Percentiles rank a stretch among this genome's conserved stretches.
phyloP scores from a whole-genome alignment of 192 early-diverging fungal species.

The Phlyctochytrium bullatum region DNA sequence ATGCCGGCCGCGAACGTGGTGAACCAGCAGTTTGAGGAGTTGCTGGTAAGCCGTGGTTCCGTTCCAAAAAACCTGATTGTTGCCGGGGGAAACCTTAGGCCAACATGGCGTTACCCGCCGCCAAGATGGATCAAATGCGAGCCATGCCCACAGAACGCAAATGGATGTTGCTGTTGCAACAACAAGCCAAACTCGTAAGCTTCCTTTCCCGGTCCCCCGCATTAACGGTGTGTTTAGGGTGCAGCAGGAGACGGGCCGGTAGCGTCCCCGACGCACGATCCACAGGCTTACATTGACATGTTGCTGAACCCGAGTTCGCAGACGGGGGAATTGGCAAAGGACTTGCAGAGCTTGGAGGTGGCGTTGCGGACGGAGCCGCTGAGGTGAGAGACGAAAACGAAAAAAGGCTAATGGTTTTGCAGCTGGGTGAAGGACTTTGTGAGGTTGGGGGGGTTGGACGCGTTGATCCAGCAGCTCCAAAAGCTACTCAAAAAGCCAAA shows the following conservation, averaged over 20 bases:
- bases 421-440: constrained; percentile 33
- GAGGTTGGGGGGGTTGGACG: constrained; percentile 3
- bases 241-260: neutral
- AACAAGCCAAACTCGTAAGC: constrained; percentile 19
- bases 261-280: neutral
- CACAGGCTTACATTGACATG: constrained; percentile 9
- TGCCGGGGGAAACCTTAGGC: neutral
- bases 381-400: constrained; percentile 12
- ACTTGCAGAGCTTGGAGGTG: constrained; percentile 27
- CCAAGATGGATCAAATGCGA: constrained; percentile 23
- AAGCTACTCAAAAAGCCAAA: constrained; percentile 1
- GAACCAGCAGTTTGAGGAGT: constrained; percentile 11
- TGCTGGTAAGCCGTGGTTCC: constrained; percentile 11
- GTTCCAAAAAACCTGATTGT: neutral
- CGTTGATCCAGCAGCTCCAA: constrained; percentile 20
- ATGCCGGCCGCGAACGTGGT: neutral
- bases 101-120: constrained; percentile 14
- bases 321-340: constrained; percentile 6
- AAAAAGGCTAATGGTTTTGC: neutral
- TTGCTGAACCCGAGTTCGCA: neutral
- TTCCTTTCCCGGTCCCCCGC: neutral
- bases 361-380: constrained; percentile 28
- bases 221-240: neutral
- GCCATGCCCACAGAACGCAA: constrained; percentile 17
- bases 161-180: constrained; percentile 24